phyloP scores from a whole-genome alignment of 2,329 filamentous ascomycete genomes.

The Fusarium luffae region DNA sequence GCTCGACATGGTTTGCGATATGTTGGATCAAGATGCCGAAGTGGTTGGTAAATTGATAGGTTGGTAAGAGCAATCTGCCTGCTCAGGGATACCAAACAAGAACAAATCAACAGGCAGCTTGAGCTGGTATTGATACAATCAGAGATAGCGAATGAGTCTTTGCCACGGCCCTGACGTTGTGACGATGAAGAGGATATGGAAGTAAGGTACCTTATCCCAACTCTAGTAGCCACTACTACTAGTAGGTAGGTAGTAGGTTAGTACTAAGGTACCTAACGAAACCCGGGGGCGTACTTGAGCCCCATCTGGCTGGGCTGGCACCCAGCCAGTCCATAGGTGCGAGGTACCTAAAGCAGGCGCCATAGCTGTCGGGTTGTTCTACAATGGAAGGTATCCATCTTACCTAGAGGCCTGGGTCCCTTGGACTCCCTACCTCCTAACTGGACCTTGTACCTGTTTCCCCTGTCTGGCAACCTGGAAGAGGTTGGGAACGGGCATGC shows the following conservation, averaged over 20 bases:
- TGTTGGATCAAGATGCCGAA: not conserved
- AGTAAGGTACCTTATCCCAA: slow-evolving; percentile 10
- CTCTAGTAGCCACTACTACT: not conserved
- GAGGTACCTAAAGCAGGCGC: not conserved
- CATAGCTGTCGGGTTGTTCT: too few relatives aligned
- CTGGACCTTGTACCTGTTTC: not conserved
- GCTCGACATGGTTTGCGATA: slow-evolving; percentile 54
- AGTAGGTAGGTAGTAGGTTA: not conserved
- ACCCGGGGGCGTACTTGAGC: not conserved
- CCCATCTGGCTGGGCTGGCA: not conserved
- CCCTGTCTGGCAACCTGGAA: not conserved
- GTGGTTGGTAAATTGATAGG: not conserved
- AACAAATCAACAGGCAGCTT: not conserved
- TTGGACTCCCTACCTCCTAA: slow-evolving; percentile 10
- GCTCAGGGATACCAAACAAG: not conserved
- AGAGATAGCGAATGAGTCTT: not conserved
- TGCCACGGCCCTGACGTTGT: not conserved
- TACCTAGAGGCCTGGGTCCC: not conserved
- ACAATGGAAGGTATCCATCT: not conserved
- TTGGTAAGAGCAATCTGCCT: slow-evolving; percentile 1
- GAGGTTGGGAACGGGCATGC: slow-evolving; percentile 22
- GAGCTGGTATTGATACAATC: not conserved
- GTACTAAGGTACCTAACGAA: not conserved
- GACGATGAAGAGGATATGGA: slow-evolving; percentile 9
- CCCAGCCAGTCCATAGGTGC: not conserved